These are phyloP conservation scores for Spathaspora arborariae DNA, from an alignment of 805 yeast genomes.

Conservation along the genomic window DNA sequence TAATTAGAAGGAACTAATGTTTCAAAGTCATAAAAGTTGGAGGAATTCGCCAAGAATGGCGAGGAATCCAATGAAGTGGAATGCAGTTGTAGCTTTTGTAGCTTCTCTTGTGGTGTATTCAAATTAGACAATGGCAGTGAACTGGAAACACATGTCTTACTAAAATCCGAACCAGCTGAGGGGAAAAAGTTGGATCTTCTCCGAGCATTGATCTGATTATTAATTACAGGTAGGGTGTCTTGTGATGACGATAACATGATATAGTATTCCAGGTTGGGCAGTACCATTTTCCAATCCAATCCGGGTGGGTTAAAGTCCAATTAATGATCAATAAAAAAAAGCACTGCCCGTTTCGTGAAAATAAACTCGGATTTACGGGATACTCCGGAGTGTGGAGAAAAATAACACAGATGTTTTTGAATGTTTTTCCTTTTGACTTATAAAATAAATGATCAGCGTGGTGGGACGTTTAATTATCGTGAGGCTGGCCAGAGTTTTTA, in stretches of 20 bases:
- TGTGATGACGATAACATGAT: not conserved
- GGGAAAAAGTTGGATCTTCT: slow-evolving; percentile 9
- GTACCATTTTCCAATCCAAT: not conserved
- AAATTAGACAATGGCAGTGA: not conserved
- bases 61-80: not conserved
- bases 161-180: not conserved
- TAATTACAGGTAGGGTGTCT: not conserved
- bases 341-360: not conserved
- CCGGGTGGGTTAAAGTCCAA: not conserved
- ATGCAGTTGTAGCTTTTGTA: not conserved
- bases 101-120: not conserved
- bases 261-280: not conserved
- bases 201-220: not conserved
- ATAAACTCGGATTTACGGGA: not conserved
- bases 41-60: not conserved
- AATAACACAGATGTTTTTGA: too few species aligned
- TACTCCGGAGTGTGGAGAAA: too few species aligned
- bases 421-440: too few species aligned
- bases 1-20: not conserved
- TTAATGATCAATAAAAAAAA: not conserved
- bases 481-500: too few species aligned
- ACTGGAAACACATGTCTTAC: not conserved
- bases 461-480: too few species aligned
- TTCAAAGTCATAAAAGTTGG: not conserved
- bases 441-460: too few species aligned